Conservation (phyloP, 768 basidiomycete genomes). For the Hypsizygus marmoreus region DNA sequence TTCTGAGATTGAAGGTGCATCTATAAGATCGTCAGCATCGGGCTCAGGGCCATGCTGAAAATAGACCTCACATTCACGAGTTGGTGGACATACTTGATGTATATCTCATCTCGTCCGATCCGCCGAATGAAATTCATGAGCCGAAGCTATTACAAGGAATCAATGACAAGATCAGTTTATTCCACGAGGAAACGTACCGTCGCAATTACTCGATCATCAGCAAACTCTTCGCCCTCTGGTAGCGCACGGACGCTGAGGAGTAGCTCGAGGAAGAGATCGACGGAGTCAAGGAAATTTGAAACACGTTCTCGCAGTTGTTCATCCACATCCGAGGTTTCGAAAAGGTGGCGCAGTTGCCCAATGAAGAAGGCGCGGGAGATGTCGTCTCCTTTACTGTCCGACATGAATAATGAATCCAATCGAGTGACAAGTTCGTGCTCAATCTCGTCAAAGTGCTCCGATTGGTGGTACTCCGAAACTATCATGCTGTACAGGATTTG, state of each 20-base stretch:
- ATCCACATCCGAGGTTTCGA: conserved; percentile 82
- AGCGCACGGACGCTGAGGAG: conserved; percentile 84
- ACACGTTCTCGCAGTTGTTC: conserved; percentile 78
- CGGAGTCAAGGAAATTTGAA: conserved; percentile 80
- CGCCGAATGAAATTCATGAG: conserved; percentile 93
- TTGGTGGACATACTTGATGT: conserved; percentile 95
- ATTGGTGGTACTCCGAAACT: conserved; percentile 84
- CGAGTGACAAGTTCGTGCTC: conserved; percentile 92
- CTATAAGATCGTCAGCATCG: conserved; percentile 38
- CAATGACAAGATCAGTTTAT: conserved; percentile 5
- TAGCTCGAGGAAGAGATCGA: conserved; percentile 91
- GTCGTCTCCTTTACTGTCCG: conserved; percentile 87
- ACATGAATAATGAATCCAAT: conserved; percentile 91
- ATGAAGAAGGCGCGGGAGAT: conserved; percentile 94
- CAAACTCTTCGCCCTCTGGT: conserved; percentile 91
- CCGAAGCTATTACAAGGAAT: conserved; percentile 53
- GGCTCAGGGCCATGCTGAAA: conserved; percentile 4
- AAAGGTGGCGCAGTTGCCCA: conserved; percentile 84
- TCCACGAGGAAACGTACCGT: conserved; percentile 53
- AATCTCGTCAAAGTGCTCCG: conserved; percentile 83
- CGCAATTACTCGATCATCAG: conserved; percentile 92
- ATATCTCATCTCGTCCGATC: conserved; percentile 91
- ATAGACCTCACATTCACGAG: conserved; percentile 75
- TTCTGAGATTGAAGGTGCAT: conserved; percentile 90
- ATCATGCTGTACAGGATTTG: conserved; percentile 96